A percentile compares a stretch with the other conserved stretches of the same genome.
phyloP scores from a whole-genome alignment of 2,329 filamentous ascomycete genomes.

The Cryphonectria nitschkei region DNA sequence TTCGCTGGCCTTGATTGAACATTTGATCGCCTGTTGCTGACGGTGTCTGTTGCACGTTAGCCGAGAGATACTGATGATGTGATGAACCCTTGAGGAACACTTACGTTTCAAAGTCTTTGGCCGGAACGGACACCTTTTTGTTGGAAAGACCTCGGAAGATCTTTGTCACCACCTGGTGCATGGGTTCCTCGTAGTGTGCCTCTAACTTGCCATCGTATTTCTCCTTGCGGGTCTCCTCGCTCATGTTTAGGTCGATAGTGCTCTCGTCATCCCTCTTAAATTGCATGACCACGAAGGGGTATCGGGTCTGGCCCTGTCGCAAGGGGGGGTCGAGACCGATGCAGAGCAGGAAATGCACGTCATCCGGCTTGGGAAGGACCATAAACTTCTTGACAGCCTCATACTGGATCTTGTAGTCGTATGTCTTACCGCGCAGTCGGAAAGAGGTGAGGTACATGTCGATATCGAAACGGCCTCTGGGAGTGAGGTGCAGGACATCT shows the following conservation, averaged over 20 bases:
- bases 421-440: conserved; percentile 95
- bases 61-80: conserved; percentile 7
- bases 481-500: conserved; percentile 95
- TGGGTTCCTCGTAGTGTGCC: conserved; percentile 88
- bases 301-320: conserved; percentile 94
- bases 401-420: conserved; percentile 99
- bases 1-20: conserved; percentile 99
- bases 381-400: conserved; percentile 99
- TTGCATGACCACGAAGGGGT: conserved; percentile 99
- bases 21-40: conserved; percentile 93
- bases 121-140: conserved; percentile 93
- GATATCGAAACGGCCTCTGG: conserved; percentile 98
- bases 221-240: conserved; percentile 80
- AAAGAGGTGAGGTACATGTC: conserved; percentile 99
- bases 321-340: conserved; percentile 93
- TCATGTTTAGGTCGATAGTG: conserved; percentile 93
- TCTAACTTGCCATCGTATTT: conserved; percentile 90
- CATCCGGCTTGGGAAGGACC: conserved; percentile 97
- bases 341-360: conserved; percentile 91
- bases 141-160: conserved; percentile 93
- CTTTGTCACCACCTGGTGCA: conserved; percentile 91
- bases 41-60: conserved; percentile 67
- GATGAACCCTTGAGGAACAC: conserved; percentile 32
- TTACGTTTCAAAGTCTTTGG: conserved; percentile 86
- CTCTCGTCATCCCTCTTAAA: conserved; percentile 98